Base-by-base conservation (phyloP, 129 eudicot genomes). In the Artemisia tridentata region DNA sequence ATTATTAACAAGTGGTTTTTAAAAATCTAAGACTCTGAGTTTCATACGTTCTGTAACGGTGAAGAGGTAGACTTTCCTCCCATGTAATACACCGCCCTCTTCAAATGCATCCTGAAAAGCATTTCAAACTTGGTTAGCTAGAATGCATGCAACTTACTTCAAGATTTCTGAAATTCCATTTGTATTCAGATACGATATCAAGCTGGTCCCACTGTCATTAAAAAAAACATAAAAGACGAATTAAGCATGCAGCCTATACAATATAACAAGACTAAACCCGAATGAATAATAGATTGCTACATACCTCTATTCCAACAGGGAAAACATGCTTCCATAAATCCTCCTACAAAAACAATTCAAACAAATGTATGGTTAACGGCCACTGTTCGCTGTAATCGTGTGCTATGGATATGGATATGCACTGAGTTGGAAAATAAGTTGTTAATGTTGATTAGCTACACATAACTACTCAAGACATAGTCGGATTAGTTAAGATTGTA, bases 231-330 rank as follows among this genome's bases (percentile, higher is more conserved):
- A n/a, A 3, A 41, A 67, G 7, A 51, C 1, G 17, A 15, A 6
- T 12, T 50, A 14, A 14, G 18, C n/a, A n/a, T n/a, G n/a, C 18
- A 50, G 15, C 1, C 6, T 50, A 12, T 0, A 50, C 5, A 50
- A 50, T 50, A 7, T 27, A 27, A 25, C 1, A 31, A 12, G n/a
- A n/a, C n/a, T n/a, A n/a, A n/a, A n/a, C n/a, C n/a, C n/a, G n/a
- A n/a, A n/a, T n/a, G n/a, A 0, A 78, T 67, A 61, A 6, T 21
- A n/a, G 4, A 0, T n/a, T n/a, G 49, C 74, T 23, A 75, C 76
- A 21, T 7, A 87, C 99, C 99, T 95, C 99, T 15, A 97, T 95
- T 16, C 97, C 99, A 77, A 95, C 96, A 17, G 97, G 97, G 57
- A 95, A 90, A 3, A 84, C 88, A 80, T 95, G 89, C 80, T 85